phyloP scores from a whole-genome alignment of 768 basidiomycete genomes.

The Collybia mongolica region DNA sequence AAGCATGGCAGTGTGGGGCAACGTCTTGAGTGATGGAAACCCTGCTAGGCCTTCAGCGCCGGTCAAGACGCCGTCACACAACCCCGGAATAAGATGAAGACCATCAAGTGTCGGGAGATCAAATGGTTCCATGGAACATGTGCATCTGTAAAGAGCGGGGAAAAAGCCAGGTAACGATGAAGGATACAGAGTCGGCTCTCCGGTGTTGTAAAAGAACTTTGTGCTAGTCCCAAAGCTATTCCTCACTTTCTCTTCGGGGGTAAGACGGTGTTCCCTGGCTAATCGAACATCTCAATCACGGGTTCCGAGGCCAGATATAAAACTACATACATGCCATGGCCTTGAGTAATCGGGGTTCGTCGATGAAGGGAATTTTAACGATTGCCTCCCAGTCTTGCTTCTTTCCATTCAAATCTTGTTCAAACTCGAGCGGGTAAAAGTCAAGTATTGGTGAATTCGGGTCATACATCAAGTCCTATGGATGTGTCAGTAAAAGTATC shows the following conservation, averaged over 20 bases:
- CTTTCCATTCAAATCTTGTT: constrained; percentile 95
- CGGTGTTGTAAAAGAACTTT: constrained; percentile 67
- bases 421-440: constrained; percentile 93
- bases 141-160: constrained; percentile 80
- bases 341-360: constrained; percentile 69
- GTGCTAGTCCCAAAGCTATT: constrained; percentile 82
- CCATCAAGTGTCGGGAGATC: constrained; percentile 87
- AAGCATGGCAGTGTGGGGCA: constrained; percentile 73
- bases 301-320: constrained; percentile 1
- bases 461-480: constrained; percentile 86
- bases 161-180: constrained; percentile 96
- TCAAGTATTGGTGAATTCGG: constrained; percentile 84
- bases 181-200: constrained; percentile 71
- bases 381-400: constrained; percentile 99
- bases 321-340: constrained; percentile 75
- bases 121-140: constrained; percentile 79
- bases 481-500: not conserved
- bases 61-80: constrained; percentile 85
- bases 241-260: constrained; percentile 68
- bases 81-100: constrained; percentile 80
- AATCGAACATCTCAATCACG: constrained; percentile 3
- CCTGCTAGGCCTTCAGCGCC: constrained; percentile 88
- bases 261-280: constrained; percentile 81
- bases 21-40: constrained; percentile 92
- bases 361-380: constrained; percentile 98